Conservation (phyloP, 176 grass and related monocot genomes). For the Oryza meridionalis region DNA sequence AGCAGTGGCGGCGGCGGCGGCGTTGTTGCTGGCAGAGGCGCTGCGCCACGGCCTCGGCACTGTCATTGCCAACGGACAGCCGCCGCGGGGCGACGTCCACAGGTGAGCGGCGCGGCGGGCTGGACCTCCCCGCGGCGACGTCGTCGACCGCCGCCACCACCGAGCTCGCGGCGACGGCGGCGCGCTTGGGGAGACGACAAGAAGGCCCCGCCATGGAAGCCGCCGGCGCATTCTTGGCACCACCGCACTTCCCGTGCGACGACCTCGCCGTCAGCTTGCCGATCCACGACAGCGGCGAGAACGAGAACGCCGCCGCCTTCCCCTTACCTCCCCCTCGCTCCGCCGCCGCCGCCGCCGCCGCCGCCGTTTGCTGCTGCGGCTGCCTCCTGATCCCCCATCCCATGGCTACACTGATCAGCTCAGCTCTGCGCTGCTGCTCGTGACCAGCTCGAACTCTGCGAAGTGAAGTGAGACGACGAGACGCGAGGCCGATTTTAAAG, state of each 20-base stretch:
- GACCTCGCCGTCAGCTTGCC: conserved; percentile 52
- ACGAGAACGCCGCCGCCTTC: conserved; percentile 39
- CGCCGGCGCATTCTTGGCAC: background rate
- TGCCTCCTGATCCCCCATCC: conserved; percentile 66
- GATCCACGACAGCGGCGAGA: conserved; percentile 68
- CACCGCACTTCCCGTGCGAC: background rate
- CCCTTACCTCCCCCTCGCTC: conserved; percentile 30
- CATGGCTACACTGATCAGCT: conserved; percentile 31
- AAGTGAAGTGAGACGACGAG: too few relatives aligned
- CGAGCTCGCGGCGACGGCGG: background rate
- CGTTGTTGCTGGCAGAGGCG: background rate
- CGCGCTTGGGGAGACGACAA: background rate
- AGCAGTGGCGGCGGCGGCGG: conserved; percentile 40
- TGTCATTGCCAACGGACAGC: conserved; percentile 52
- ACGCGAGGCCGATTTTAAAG: conserved; percentile 39
- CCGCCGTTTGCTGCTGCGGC: conserved; percentile 5
- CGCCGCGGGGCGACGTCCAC: conserved; percentile 22
- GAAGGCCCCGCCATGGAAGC: background rate
- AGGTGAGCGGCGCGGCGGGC: conserved; percentile 7
- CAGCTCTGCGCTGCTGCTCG: background rate
- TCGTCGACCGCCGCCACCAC: background rate
- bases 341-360: conserved; percentile 2
- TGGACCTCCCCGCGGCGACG: background rate
- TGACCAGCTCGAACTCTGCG: conserved; percentile 1
- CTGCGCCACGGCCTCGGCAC: conserved; percentile 8